phyloP scores from a whole-genome alignment of 2,329 filamentous ascomycete species.

The Incumbomyces delicatus region DNA sequence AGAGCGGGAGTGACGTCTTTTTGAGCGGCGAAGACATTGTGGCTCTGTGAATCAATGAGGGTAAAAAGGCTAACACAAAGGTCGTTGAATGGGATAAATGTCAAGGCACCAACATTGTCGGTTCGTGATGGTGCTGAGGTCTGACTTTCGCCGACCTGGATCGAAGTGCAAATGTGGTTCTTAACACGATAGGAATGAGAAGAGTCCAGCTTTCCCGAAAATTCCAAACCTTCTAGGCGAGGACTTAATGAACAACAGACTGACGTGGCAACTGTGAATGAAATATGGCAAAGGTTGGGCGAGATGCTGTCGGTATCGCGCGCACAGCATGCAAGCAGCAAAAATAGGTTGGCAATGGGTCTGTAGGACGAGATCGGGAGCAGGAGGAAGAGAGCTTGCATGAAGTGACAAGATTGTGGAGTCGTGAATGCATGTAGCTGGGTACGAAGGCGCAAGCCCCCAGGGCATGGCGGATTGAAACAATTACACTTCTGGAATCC shows the following conservation, averaged over 20 bases:
- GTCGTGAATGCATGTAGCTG: constrained; percentile 5
- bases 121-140: no score
- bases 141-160: no score
- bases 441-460: neutral
- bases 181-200: neutral
- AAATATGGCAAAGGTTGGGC: neutral
- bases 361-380: constrained; percentile 3
- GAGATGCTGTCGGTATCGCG: neutral
- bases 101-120: no score
- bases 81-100: no score
- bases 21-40: constrained; percentile 18
- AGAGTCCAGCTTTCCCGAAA: constrained; percentile 2
- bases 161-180: no score
- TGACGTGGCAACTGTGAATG: no score
- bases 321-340: neutral
- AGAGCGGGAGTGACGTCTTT: constrained; percentile 17
- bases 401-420: neutral
- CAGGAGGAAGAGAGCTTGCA: neutral
- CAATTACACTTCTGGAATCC: constrained; percentile 3
- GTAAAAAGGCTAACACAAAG: no score
- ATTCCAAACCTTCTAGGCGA: constrained; percentile 5
- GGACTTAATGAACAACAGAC: neutral
- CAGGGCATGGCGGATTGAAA: neutral
- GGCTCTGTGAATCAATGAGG: neutral
- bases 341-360: neutral